Percentiles rank a stretch among this genome's conserved stretches.
Evolutionary conservation across 1,284 basidiomycete species (phyloP).

Genomic region (Puccinia horiana): DNA sequence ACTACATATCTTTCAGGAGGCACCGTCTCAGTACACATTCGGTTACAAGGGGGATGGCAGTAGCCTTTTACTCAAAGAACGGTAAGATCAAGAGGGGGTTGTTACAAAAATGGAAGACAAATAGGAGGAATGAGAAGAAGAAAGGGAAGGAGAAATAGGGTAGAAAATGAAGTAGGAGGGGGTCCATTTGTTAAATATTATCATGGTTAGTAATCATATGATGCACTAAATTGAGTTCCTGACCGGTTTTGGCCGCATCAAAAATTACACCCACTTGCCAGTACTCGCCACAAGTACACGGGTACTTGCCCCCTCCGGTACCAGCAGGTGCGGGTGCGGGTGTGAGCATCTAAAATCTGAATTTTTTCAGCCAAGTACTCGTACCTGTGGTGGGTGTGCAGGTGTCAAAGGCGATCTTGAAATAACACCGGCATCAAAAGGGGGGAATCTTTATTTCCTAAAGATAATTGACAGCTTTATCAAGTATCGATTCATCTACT

Average conservation of each 20-base stretch:
- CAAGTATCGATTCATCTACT: conserved; percentile 2
- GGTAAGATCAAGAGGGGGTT: not conserved
- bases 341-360: no score
- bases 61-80: conserved; percentile 12
- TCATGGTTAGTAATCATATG: no score
- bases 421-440: no score
- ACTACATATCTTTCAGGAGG: not conserved
- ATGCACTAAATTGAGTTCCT: no score
- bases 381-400: no score
- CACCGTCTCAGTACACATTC: not conserved
- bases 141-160: not conserved
- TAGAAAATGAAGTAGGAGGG: not conserved
- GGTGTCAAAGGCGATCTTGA: not conserved
- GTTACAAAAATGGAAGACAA: not conserved
- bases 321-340: no score
- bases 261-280: no score
- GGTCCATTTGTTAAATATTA: not conserved
- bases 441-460: no score
- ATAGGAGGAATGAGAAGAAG: not conserved
- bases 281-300: no score
- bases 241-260: no score
- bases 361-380: no score
- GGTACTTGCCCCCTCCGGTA: no score
- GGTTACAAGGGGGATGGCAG: not conserved
- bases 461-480: conserved; percentile 14